phyloP scores from a whole-genome alignment of 2,329 filamentous ascomycete species.

The Botrytis deweyae region DNA sequence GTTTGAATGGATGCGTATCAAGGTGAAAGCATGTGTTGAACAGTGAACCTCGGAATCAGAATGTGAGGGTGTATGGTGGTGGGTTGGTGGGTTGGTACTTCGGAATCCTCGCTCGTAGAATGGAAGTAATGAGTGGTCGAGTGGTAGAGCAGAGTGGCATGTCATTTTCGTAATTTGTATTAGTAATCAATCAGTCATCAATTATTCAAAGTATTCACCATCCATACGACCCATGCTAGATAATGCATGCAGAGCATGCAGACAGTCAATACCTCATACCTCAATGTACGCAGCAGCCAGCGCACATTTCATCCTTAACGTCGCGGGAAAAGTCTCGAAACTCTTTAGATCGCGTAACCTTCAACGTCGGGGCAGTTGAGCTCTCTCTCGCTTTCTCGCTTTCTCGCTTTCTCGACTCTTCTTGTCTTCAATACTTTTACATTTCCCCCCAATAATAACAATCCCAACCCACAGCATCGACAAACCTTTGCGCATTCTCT shows the following conservation, averaged over 20 bases:
- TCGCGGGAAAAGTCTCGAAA: slow-evolving; percentile 11
- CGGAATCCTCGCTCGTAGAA: background rate
- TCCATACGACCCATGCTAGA: background rate
- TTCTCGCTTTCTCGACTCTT: background rate
- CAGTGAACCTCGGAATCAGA: slow-evolving; percentile 4
- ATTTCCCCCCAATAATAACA: slow-evolving; percentile 8
- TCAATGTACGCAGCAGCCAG: background rate
- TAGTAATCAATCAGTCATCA: slow-evolving; percentile 1
- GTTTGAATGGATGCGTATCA: background rate
- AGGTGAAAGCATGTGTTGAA: slow-evolving; percentile 2
- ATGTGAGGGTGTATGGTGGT: background rate
- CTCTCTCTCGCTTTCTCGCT: background rate
- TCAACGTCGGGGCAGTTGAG: slow-evolving; percentile 22
- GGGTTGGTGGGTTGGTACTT: background rate
- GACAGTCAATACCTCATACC: slow-evolving; percentile 10
- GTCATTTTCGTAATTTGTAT: background rate
- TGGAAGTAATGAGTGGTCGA: background rate
- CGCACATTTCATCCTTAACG: slow-evolving; percentile 26
- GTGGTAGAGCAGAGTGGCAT: background rate
- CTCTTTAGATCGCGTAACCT: slow-evolving; percentile 12
- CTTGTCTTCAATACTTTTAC: slow-evolving; percentile 24
- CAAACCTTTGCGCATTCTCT: slow-evolving; percentile 39
- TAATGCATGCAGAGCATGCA: background rate
- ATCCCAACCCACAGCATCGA: slow-evolving; percentile 31
- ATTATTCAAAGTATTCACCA: background rate